phyloP scores from a whole-genome alignment of 495 filamentous ascomycete species.

The Wilcoxina mikolae region DNA sequence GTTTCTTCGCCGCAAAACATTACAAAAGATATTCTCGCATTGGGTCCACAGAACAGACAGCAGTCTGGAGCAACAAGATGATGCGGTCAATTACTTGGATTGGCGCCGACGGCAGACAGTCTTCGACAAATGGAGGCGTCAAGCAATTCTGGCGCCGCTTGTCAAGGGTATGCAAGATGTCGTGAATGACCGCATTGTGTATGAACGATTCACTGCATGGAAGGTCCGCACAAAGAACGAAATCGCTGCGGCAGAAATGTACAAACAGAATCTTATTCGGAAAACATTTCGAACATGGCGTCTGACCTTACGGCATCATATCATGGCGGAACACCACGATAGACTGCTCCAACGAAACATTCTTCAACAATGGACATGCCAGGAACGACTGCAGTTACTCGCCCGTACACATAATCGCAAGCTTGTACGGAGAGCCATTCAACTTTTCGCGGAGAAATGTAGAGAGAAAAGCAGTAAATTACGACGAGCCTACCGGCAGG shows the following conservation, averaged over 20 bases:
- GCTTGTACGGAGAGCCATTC: not conserved
- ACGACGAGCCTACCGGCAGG: not conserved
- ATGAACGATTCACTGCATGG: constrained; percentile 15
- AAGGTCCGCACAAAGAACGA: constrained; percentile 16
- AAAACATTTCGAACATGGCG: constrained; percentile 15
- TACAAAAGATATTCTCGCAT: constrained; percentile 19
- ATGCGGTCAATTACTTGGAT: constrained; percentile 19
- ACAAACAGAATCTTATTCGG: constrained; percentile 3
- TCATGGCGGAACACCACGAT: constrained; percentile 14
- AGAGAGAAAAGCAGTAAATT: not conserved
- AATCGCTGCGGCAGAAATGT: constrained; percentile 12
- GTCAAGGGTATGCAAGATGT: constrained; percentile 6
- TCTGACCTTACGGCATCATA: constrained; percentile 11
- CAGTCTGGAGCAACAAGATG: constrained; percentile 17
- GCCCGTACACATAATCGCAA: constrained; percentile 2
- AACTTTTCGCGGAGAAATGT: not conserved
- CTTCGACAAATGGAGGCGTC: constrained; percentile 21
- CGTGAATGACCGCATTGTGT: constrained; percentile 13
- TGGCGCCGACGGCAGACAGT: constrained; percentile 16
- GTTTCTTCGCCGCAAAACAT: constrained; percentile 11
- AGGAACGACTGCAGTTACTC: constrained; percentile 4
- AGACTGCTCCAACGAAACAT: not conserved
- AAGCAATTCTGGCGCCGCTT: constrained; percentile 16
- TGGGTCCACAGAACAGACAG: constrained; percentile 21
- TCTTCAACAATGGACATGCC: constrained; percentile 2